These are phyloP conservation scores for Dichotomopilus funicola DNA, from an alignment of 2,329 filamentous ascomycete genomes.

Conservation along the genomic window DNA sequence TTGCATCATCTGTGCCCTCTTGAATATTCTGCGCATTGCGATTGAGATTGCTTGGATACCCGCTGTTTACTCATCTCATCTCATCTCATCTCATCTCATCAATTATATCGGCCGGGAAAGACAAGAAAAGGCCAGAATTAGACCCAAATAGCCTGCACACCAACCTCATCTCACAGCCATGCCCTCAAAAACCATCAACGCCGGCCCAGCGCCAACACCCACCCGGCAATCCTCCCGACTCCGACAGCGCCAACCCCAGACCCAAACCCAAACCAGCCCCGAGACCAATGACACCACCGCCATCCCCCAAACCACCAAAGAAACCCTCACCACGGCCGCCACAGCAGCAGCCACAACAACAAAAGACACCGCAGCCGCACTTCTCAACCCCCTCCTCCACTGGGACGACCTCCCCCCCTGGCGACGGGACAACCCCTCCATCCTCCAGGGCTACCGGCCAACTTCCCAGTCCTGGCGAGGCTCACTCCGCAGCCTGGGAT, in stretches of 20 bases:
- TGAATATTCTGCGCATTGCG: too few species aligned
- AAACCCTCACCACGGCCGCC: not conserved
- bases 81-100: too few species aligned
- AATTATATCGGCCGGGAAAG: too few species aligned
- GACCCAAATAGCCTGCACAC: too few species aligned
- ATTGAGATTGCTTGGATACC: too few species aligned
- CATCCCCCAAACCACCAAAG: not conserved
- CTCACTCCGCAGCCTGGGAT: conserved; percentile 43
- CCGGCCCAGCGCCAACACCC: not conserved
- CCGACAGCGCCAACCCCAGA: conserved; percentile 4
- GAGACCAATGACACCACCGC: not conserved
- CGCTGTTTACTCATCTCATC: too few species aligned
- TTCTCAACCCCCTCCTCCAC: conserved; percentile 43
- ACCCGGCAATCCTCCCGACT: not conserved
- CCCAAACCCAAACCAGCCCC: not conserved
- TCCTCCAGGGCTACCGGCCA: conserved; percentile 47
- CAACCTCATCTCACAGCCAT: not conserved
- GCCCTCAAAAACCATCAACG: not conserved
- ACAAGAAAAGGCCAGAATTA: too few species aligned
- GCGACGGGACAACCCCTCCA: conserved; percentile 55
- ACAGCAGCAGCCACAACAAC: not conserved
- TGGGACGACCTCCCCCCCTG: conserved; percentile 54
- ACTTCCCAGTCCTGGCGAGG: conserved; percentile 42
- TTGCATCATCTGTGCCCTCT: too few species aligned
- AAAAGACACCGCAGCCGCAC: conserved; percentile 30